Evolutionary conservation across 192 early-diverging fungal genomes (phyloP), one percentile per base, ranked within the genome.

Genomic region (Dispira simplex): DNA sequence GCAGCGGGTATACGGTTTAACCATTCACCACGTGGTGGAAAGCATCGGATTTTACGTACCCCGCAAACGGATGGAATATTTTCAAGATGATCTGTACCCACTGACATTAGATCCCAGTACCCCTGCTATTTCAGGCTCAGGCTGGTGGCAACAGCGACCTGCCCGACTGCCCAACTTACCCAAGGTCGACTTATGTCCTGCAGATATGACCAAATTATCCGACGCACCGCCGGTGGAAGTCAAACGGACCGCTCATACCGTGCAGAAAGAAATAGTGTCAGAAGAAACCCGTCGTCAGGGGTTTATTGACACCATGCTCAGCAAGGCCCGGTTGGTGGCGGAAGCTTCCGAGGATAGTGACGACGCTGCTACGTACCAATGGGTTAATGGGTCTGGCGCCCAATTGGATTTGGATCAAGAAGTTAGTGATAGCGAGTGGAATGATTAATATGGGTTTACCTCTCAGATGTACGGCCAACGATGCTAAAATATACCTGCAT

Each of bases 61-160:
- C 25, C 71, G 93, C 44, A 79, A 86, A 57, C 79, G 87, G 70
- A 82, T 81, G n/a, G 88, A 93, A 60, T 90, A 71, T 52, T 96
- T 96, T 70, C 91, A 96, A 69, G 91, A 96, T 69, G 90, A 92
- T 63, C 65, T 96, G 18, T 96, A 81, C 72, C 75, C 84, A 0
- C 77, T 71, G 28, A 91, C 90, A 0, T 56, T 66, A 1, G 87
- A 88, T 65, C 64, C 74, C 14, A 75, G 76, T 54, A 70, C 71
- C 2, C 64, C 87, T 0, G 55, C 71, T 0, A 56, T 85, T 32
- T 66, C 71, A n/a, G 73, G 81, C 1, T 64, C 47, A 0, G 75
- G 72, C 3, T 94, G 89, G 87, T 72, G 86, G 9, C 64, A 67
- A 23, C 48, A 51, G 9, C 21, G 4, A 23, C 18, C 48, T 0